These are phyloP conservation scores for Magnaporthiopsis rhizophila DNA, from an alignment of 2,329 filamentous ascomycete genomes.

Conservation along the genomic window DNA sequence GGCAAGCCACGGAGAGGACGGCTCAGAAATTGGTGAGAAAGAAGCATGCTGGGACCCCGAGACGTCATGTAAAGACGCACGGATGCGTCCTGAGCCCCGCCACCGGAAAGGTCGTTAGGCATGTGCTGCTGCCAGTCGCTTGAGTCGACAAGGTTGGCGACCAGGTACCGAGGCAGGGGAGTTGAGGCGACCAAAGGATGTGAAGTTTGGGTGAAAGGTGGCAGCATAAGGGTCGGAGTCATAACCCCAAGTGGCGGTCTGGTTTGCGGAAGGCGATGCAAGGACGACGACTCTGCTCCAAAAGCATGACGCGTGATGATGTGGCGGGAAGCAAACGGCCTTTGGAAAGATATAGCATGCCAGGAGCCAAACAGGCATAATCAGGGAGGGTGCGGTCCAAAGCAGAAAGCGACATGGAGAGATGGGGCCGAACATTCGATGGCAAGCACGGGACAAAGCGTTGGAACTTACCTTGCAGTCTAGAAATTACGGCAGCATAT, in stretches of 20 bases:
- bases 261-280: background rate
- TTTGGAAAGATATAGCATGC: too few species aligned
- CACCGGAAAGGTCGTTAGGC: background rate
- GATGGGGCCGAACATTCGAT: background rate
- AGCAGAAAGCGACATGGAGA: background rate
- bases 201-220: conserved; percentile 4
- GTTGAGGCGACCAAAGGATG: background rate
- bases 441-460: background rate
- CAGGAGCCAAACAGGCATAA: background rate
- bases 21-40: background rate
- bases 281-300: background rate
- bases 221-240: background rate
- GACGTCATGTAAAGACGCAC: background rate
- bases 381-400: background rate
- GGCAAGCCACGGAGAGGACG: background rate
- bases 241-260: background rate
- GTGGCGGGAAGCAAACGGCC: background rate
- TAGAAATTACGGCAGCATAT: background rate
- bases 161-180: background rate
- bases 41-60: background rate
- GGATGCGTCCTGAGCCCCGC: background rate
- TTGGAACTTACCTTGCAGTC: background rate
- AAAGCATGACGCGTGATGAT: background rate
- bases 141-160: background rate
- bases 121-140: background rate